phyloP scores from a whole-genome alignment of 352 stramenopile genomes.

The Blastocystis sp. region DNA sequence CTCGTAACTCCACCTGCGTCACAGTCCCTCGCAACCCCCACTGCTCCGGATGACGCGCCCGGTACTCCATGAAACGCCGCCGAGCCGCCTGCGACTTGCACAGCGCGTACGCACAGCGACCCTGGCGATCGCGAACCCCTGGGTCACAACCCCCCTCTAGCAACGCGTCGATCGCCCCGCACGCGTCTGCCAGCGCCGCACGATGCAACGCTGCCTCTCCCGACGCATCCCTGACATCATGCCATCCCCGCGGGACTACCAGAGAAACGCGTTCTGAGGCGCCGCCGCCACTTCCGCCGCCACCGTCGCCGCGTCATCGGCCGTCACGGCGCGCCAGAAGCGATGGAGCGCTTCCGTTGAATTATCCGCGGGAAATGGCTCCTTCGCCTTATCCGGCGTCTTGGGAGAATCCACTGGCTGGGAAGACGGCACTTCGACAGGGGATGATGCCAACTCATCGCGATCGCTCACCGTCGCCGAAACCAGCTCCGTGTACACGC shows the following conservation, averaged over 20 bases:
- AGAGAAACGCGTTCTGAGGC: background rate
- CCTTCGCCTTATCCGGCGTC: too few species aligned
- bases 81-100: conserved; percentile 68
- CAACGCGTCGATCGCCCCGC: conserved; percentile 64
- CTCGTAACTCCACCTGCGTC: conserved; percentile 62
- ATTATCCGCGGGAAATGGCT: background rate
- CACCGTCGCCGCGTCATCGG: conserved; percentile 60
- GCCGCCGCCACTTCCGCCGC: conserved; percentile 61
- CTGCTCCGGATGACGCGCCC: conserved; percentile 66
- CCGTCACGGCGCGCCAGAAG: conserved; percentile 52
- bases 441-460: too few species aligned
- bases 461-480: conserved; percentile 66
- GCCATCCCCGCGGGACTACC: conserved; percentile 5
- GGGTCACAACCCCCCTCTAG: conserved; percentile 69
- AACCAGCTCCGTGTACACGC: conserved; percentile 34
- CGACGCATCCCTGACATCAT: conserved; percentile 66
- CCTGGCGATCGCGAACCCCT: conserved; percentile 67
- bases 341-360: background rate
- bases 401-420: background rate
- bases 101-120: conserved; percentile 69
- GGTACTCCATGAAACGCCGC: conserved; percentile 70
- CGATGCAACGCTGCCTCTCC: conserved; percentile 69
- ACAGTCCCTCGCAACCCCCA: conserved; percentile 60
- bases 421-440: background rate
- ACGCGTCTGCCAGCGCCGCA: conserved; percentile 63